A percentile compares a stretch with the other conserved stretches of the same genome.
phyloP scores from a whole-genome alignment of 768 basidiomycete species.

The Russula foetens region DNA sequence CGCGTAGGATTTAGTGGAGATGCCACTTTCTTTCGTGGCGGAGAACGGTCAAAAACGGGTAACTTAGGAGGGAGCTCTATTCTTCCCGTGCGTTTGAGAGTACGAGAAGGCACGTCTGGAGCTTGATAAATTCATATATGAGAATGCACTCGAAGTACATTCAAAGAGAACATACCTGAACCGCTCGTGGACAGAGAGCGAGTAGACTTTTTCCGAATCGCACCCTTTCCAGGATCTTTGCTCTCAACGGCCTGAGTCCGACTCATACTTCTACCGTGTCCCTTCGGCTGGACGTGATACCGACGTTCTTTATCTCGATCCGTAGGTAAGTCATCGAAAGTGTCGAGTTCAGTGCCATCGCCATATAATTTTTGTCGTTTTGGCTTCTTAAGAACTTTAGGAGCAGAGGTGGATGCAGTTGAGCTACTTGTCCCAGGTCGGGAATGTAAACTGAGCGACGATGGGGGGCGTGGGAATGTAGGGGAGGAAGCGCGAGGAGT shows the following conservation, averaged over 20 bases:
- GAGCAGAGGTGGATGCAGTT: conserved; percentile 39
- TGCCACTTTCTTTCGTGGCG: conserved; percentile 45
- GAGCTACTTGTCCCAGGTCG: conserved; percentile 26
- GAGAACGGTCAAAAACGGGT: conserved; percentile 21
- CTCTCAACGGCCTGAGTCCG: conserved; percentile 35
- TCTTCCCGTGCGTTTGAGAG: conserved; percentile 47
- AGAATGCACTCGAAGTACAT: conserved; percentile 23
- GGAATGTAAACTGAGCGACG: conserved; percentile 40
- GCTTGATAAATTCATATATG: conserved; percentile 18
- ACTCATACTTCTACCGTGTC: conserved; percentile 45
- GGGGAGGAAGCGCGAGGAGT: conserved; percentile 50
- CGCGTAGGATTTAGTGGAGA: conserved; percentile 42
- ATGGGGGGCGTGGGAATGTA: conserved; percentile 47
- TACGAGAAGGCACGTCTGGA: conserved; percentile 10
- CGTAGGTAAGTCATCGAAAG: conserved; percentile 78
- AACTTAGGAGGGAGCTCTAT: conserved; percentile 45
- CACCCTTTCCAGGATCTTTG: conserved; percentile 43
- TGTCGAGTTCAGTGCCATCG: conserved; percentile 86
- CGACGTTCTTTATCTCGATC: conserved; percentile 75
- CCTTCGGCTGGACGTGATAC: conserved; percentile 69
- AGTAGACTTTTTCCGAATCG: conserved; percentile 48
- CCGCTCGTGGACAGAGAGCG: conserved; percentile 36
- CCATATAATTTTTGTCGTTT: conserved; percentile 73
- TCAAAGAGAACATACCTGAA: conserved; percentile 23
- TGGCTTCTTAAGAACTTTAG: conserved; percentile 66